Evolutionary conservation across 441 rosid genomes (phyloP), one percentile per base, ranked within the genome.

Genomic region (Pelargonium cotyledonis): DNA sequence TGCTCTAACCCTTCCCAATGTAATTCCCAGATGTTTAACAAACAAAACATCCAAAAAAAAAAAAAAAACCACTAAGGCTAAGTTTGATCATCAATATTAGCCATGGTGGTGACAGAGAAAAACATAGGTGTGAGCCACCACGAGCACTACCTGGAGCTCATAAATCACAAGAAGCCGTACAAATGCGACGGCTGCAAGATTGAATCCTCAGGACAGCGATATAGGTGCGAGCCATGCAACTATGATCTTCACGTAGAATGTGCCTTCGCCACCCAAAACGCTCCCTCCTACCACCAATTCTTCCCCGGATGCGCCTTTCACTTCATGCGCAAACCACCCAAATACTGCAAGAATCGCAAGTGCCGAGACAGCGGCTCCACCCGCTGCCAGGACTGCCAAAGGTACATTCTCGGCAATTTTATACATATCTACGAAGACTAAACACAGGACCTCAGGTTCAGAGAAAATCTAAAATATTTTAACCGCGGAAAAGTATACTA

Each of bases 121-220:
- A 61, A 4, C 7, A 10, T 23, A 61, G 29, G 65, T 19, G 23
- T 14, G 65, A 67, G 69, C 69, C 83, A 82, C 49, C 73, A 40
- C 4, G 18, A 62, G 29, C 74, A 77, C 19, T 6, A 18, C 38
- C 79, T 82, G 11, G 15, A 5, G 65, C 43, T 6, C 19, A 65
- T 65, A 10, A 41, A 23, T 66, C 63, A 57, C 14, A 16, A 69
- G 35, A 70, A 68, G 4, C 82, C 79, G 2, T 83, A 73, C 71
- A 10, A 6, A 6, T 80, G 86, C 31, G 69, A 80, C 26, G 86
- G 86, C 0, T 83, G 86, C 82, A 72, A 68, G 11, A 77, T 72
- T 41, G 67, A 21, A 15, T 81, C 80, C 1, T 55, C 72, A 0
- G 81, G 78, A 1, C 31, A 41, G 0, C 47, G 80, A 26, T 77